Base-by-base conservation (phyloP, 306 rosid species). In the Amphicarpaea edgeworthii region DNA sequence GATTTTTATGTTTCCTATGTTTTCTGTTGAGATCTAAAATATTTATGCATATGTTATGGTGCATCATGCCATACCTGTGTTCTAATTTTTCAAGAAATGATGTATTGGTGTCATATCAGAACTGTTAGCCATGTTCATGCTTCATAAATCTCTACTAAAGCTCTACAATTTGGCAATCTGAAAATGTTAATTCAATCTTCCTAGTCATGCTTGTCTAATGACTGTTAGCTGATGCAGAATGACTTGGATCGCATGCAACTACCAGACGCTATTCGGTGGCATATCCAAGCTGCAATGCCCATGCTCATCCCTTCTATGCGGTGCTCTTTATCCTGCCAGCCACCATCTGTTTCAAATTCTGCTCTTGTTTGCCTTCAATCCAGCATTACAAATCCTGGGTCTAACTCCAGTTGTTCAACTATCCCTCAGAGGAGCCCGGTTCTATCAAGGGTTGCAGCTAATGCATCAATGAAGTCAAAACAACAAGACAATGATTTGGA, bases 201-300 rank as follows among this genome's bases (percentile, higher is more conserved):
- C 21, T 20, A 2, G 38, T 10, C 14, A 34, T 54, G 10, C 51
- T 61, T 60, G 20, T 77, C 72, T 77, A 28, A 77, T 54, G 10
- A 15, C 63, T 72, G 24, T 46, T 43, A 26, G 61, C 60, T 91
- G 47, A 49, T 77, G 83, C 93, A 95, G 99, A 89, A 81, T 81
- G 97, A 92, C 55, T 82, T 95, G 49, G 91, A 90, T 69, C 83
- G 86, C 9, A 95, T 95, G 97, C 93, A 88, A 78, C 87, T 95
- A 43, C 97, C 97, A 19, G 97, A 90, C 64, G 51, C 80, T 58
- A 85, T 95, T 30, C 89, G 93, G 70, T 87, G 90, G 93, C 96
- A 89, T 53, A 95, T 95, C 76, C 99, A 95, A 82, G 93, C 97
- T 77, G 96, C 97, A 42, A 92, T 95, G 97, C 97, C 97, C 0